These are phyloP conservation scores for Volutella citrinella DNA, from an alignment of 2,329 filamentous ascomycete genomes.

Conservation along the genomic window DNA sequence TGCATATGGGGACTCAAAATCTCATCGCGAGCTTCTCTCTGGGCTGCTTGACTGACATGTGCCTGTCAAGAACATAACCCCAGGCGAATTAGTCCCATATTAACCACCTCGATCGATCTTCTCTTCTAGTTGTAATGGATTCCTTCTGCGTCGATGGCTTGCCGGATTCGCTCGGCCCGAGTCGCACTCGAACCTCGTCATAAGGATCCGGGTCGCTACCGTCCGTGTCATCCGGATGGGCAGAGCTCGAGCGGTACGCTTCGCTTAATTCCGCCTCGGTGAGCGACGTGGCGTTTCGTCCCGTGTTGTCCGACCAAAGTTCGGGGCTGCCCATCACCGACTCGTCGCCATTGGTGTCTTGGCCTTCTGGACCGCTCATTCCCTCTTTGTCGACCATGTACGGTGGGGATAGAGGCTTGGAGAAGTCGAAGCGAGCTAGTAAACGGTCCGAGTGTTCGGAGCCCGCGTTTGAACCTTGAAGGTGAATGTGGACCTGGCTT, in stretches of 20 bases:
- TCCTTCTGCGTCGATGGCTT: too few relatives aligned
- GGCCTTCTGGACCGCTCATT: not conserved
- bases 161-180: too few relatives aligned
- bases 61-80: too few relatives aligned
- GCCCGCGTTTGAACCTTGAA: conserved; percentile 14
- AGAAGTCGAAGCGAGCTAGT: conserved; percentile 34
- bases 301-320: conserved; percentile 7
- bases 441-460: conserved; percentile 14
- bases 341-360: conserved; percentile 6
- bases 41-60: too few relatives aligned
- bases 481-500: conserved; percentile 34
- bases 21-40: too few relatives aligned
- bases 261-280: conserved; percentile 33
- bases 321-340: conserved; percentile 12
- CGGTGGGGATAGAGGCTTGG: conserved; percentile 29
- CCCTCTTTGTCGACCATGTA: not conserved
- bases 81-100: too few relatives aligned
- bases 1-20: too few relatives aligned
- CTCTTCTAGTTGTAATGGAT: too few relatives aligned
- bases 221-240: conserved; percentile 29
- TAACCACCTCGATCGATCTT: too few relatives aligned
- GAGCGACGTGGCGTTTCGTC: conserved; percentile 17
- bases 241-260: conserved; percentile 29
- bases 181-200: too few relatives aligned
- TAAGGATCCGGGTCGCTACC: conserved; percentile 32